These are phyloP conservation scores for Komagataea norvegica DNA, from an alignment of 1,139 yeast species.

Conservation along the genomic window DNA sequence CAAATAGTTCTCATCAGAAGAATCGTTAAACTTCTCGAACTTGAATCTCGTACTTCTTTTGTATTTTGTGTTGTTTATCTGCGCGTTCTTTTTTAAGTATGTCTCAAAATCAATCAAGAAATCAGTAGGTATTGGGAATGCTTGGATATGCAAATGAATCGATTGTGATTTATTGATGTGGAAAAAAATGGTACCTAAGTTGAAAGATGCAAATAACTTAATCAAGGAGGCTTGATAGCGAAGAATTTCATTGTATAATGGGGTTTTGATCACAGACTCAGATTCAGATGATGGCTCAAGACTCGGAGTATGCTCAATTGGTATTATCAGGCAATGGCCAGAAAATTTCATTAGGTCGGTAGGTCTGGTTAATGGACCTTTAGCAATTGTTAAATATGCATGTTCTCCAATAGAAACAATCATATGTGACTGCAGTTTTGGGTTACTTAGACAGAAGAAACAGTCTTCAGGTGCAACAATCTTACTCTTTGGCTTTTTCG, in stretches of 20 bases:
- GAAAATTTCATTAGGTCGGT: slow-evolving; percentile 46
- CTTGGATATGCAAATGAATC: slow-evolving; percentile 64
- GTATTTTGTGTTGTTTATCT: slow-evolving; percentile 47
- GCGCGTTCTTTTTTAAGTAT: slow-evolving; percentile 38
- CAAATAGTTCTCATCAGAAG: slow-evolving; percentile 27
- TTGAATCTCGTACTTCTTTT: slow-evolving; percentile 39
- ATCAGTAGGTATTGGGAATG: slow-evolving; percentile 51
- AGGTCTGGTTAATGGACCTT: slow-evolving; percentile 73
- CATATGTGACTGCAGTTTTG: slow-evolving; percentile 75
- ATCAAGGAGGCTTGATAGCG: slow-evolving; percentile 43
- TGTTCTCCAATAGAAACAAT: slow-evolving; percentile 67
- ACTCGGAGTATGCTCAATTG: slow-evolving; percentile 67
- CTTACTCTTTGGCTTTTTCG: slow-evolving; percentile 23
- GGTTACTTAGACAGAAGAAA: slow-evolving; percentile 81
- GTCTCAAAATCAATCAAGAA: slow-evolving; percentile 35
- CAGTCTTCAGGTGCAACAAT: slow-evolving; percentile 53
- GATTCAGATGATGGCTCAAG: slow-evolving; percentile 20
- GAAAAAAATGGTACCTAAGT: slow-evolving; percentile 49
- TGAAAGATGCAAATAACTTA: slow-evolving; percentile 36
- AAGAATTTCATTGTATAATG: slow-evolving; percentile 37
- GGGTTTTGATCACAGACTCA: slow-evolving; percentile 26
- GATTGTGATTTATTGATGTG: slow-evolving; percentile 54
- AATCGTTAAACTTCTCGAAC: slow-evolving; percentile 32
- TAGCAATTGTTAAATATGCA: slow-evolving; percentile 72
- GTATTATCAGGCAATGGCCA: slow-evolving; percentile 82